Percentiles rank a stretch among this genome's conserved stretches.
Evolutionary conservation across 108 stramenopile species (phyloP).

Genomic region (Conticribra guillardii): DNA sequence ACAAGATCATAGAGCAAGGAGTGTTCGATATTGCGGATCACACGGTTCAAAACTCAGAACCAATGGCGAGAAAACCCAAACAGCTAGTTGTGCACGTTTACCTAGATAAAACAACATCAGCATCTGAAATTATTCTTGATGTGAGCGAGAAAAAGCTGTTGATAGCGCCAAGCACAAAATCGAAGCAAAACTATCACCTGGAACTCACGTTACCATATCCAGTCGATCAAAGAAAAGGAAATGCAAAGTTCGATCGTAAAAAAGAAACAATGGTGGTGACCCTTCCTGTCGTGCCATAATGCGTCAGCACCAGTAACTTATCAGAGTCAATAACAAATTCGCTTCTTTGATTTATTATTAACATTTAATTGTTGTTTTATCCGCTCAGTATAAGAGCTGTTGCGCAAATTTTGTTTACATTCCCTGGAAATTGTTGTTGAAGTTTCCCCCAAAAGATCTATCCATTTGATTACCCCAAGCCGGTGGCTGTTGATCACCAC

Average conservation of each 20-base stretch:
- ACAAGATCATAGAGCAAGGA: conserved; percentile 42
- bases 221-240: conserved; percentile 24
- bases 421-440: no score
- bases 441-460: no score
- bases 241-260: conserved; percentile 28
- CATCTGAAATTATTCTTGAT: conserved; percentile 25
- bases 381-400: no score
- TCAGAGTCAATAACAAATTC: no score
- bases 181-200: conserved; percentile 5
- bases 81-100: conserved; percentile 23
- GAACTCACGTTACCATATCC: conserved; percentile 23
- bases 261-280: conserved; percentile 22
- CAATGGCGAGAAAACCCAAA: conserved; percentile 17
- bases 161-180: conserved; percentile 1
- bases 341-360: no score
- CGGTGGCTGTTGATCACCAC: no score
- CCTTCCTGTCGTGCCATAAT: conserved; percentile 30
- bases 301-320: no score
- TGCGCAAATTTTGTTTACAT: no score
- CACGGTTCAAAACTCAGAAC: neutral
- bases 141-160: conserved; percentile 22
- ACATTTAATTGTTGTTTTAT: no score
- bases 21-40: conserved; percentile 36
- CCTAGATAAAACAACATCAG: conserved; percentile 23
- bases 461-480: no score